Evolutionary conservation across 495 filamentous ascomycete species (phyloP), one percentile per base, ranked within the genome.

Genomic region (Xylona heveae): DNA sequence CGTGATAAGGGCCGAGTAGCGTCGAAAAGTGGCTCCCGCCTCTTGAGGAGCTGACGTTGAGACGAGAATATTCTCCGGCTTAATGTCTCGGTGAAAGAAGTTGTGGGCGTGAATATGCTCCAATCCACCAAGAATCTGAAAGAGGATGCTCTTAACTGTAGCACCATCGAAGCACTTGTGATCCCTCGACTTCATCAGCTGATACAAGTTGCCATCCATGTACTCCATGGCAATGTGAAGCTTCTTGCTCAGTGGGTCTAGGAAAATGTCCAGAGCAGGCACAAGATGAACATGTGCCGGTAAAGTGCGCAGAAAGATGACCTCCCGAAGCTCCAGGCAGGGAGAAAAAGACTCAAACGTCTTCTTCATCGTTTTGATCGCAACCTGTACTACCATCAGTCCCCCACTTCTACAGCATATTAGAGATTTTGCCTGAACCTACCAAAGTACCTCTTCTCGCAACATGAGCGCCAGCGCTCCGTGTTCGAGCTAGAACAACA

Each of bases 301-400:
- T 10, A 99, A 55, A 8, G 83, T 80, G 39, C 78, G 68, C 16
- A 99, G 62, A 56, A 99, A 99, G 49, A 95, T 83, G 32, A 99
- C 90, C 50, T 99, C 90, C 36, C 88, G 69, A 28, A 99, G 61
- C 47, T 99, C 88, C 38, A 91, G 50, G 49, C 90, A 95, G 24
- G 78, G 79, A 15, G 62, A 54, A 46, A 95, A 79, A 3, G 78
- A 85, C 23, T 95, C 84, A 42, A 95, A 99, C 0, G 78, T 81
- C 66, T 99, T 99, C 65, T 99, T 99, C 90, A 99, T 95, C 12
- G 88, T 94, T 60, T 99, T 99, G 49, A 99, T 93, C 2, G 88
- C 88, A 42, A 97, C 82, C 88, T 97, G 37, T 18, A 29, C 22
- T n/a, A 34, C 13, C 19, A 37, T 57, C 29, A 59, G 50, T 42